phyloP scores from a whole-genome alignment of 1,284 basidiomycete species.

The Rhodotorula sp. region DNA sequence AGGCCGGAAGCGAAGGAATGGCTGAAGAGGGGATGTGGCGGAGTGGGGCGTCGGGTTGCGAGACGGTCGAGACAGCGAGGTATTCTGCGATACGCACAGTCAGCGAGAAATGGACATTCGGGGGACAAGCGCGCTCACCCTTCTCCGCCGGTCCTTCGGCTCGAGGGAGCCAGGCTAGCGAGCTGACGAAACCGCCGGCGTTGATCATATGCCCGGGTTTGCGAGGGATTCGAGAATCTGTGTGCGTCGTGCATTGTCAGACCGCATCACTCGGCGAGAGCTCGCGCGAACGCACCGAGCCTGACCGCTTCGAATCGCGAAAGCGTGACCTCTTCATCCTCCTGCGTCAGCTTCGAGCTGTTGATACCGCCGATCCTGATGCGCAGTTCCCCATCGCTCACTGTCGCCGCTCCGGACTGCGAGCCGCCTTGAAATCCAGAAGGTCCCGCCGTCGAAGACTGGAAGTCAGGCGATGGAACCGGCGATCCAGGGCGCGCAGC shows the following conservation, averaged over 20 bases:
- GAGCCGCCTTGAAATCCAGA: neutral
- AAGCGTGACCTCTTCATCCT: slow-evolving; percentile 57
- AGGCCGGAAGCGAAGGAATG: neutral
- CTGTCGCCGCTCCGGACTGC: neutral
- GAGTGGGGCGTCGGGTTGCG: slow-evolving; percentile 18
- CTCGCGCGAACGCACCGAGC: slow-evolving; percentile 56
- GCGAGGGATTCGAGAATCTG: slow-evolving; percentile 41
- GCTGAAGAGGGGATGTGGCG: neutral
- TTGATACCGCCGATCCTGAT: neutral
- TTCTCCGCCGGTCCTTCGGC: slow-evolving; percentile 53
- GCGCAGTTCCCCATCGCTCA: no score
- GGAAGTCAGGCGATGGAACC: neutral
- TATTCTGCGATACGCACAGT: slow-evolving; percentile 59
- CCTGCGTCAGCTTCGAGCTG: slow-evolving; percentile 32
- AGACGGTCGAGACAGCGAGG: slow-evolving; percentile 75
- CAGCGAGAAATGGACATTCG: no score
- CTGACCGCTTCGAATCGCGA: slow-evolving; percentile 58
- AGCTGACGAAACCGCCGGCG: slow-evolving; percentile 80
- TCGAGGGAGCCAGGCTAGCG: slow-evolving; percentile 84
- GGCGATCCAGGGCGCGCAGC: neutral
- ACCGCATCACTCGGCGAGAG: neutral
- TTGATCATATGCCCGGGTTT: slow-evolving; percentile 65
- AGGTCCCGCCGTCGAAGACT: neutral
- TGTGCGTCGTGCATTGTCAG: no score
- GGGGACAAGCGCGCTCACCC: neutral